Conservation (phyloP, 1,139 yeast species). For the Sugiyamaella grinbergsii region DNA sequence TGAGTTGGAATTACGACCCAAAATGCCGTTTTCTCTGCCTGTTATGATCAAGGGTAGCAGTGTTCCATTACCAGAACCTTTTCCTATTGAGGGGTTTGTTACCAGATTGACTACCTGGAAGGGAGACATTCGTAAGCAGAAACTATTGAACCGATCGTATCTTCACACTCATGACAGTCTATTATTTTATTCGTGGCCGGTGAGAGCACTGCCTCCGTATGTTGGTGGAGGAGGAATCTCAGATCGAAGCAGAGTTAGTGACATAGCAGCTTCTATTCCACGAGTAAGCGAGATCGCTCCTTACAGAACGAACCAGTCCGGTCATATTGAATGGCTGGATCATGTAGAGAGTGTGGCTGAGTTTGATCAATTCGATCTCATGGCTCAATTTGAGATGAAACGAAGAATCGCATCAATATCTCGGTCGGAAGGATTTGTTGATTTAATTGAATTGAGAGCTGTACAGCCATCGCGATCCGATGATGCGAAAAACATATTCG, state of each 20-base stretch:
- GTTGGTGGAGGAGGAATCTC: conserved; percentile 40
- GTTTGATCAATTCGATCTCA: conserved; percentile 54
- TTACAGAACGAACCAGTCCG: conserved; percentile 47
- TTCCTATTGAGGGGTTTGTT: conserved; percentile 76
- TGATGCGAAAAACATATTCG: conserved; percentile 40
- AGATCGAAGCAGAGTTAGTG: not conserved
- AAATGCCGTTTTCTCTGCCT: conserved; percentile 49
- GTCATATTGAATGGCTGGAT: conserved; percentile 64
- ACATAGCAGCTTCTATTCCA: conserved; percentile 8
- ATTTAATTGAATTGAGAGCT: conserved; percentile 53
- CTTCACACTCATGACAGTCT: conserved; percentile 63
- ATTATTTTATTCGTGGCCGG: conserved; percentile 59
- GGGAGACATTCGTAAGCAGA: conserved; percentile 49
- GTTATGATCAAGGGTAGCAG: conserved; percentile 27
- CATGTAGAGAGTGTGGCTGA: conserved; percentile 43
- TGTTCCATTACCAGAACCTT: conserved; percentile 52
- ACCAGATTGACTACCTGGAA: conserved; percentile 56
- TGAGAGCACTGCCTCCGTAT: conserved; percentile 63
- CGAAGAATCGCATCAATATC: conserved; percentile 59
- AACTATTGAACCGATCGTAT: conserved; percentile 59
- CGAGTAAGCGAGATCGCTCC: conserved; percentile 53
- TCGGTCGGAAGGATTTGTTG: conserved; percentile 63
- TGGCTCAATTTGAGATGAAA: conserved; percentile 64
- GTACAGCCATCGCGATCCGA: conserved; percentile 37
- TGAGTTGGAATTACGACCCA: conserved; percentile 61